These are phyloP conservation scores for Trichosanthes cucumerina DNA, from an alignment of 306 rosid genomes.

Conservation along the genomic window DNA sequence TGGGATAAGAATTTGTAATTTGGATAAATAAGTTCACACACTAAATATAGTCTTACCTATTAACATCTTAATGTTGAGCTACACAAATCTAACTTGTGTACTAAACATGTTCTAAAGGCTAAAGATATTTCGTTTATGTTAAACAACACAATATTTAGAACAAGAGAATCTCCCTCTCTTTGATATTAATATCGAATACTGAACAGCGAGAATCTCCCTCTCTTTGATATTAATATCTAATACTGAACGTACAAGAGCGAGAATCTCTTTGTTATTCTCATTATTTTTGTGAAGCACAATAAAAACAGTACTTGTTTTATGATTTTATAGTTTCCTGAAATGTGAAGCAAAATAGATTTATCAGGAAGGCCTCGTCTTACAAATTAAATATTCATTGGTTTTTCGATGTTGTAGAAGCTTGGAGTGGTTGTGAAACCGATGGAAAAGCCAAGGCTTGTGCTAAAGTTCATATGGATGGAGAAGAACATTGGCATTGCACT, in stretches of 20 bases:
- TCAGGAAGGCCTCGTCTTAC: neutral
- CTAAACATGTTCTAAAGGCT: neutral
- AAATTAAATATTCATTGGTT: neutral
- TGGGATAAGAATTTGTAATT: neutral
- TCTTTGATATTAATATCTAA: neutral
- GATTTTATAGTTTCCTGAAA: neutral
- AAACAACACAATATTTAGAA: neutral
- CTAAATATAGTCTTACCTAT: neutral
- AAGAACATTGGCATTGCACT: constrained; percentile 88
- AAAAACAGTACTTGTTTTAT: neutral
- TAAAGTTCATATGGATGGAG: constrained; percentile 98
- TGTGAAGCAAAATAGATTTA: neutral
- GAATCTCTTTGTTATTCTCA: neutral
- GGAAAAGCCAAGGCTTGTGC: constrained; percentile 66
- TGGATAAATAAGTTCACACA: neutral
- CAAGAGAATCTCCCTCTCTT: neutral
- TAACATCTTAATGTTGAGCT: neutral
- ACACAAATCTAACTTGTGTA: neutral
- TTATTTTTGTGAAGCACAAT: neutral
- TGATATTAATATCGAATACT: neutral
- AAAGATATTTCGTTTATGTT: neutral
- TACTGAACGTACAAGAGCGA: neutral
- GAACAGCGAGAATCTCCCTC: neutral
- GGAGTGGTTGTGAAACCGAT: constrained; percentile 80
- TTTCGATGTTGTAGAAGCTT: constrained; percentile 44